These are phyloP conservation scores for Tolypocladium inflatum DNA, from an alignment of 2,329 filamentous ascomycete species.

Conservation along the genomic window DNA sequence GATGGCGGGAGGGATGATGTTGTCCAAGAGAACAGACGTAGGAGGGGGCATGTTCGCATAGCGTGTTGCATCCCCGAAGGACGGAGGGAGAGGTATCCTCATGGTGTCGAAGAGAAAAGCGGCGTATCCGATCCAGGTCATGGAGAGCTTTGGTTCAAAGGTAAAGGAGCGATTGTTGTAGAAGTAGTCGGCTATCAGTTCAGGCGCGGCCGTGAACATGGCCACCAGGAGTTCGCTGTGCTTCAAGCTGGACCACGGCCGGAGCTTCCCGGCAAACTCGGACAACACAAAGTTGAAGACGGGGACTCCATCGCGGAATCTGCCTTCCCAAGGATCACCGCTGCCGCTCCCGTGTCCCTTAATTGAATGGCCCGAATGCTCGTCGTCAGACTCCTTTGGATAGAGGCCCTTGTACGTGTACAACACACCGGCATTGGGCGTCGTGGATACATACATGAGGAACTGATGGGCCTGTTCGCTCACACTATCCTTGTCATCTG, in stretches of 20 bases:
- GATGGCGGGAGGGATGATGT: conserved; percentile 73
- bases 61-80: conserved; percentile 57
- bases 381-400: conserved; percentile 56
- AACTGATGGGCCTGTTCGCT: conserved; percentile 66
- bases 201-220: conserved; percentile 74
- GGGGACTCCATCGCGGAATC: conserved; percentile 55
- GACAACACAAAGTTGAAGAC: conserved; percentile 74
- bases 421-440: conserved; percentile 61
- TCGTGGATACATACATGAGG: conserved; percentile 66
- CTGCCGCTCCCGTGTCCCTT: conserved; percentile 20
- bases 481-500: conserved; percentile 40
- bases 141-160: conserved; percentile 84
- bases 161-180: conserved; percentile 68
- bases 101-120: conserved; percentile 79
- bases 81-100: conserved; percentile 60
- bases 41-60: conserved; percentile 65
- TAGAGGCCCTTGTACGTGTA: conserved; percentile 78
- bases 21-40: conserved; percentile 70
- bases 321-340: conserved; percentile 59
- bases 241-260: conserved; percentile 71
- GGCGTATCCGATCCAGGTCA: conserved; percentile 92
- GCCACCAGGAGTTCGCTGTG: conserved; percentile 74
- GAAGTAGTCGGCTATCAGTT: conserved; percentile 84
- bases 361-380: conserved; percentile 12
- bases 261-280: conserved; percentile 67